Evolutionary conservation across 106 monocot genomes (phyloP).

Genomic region (Dendrobium chrysotoxum): DNA sequence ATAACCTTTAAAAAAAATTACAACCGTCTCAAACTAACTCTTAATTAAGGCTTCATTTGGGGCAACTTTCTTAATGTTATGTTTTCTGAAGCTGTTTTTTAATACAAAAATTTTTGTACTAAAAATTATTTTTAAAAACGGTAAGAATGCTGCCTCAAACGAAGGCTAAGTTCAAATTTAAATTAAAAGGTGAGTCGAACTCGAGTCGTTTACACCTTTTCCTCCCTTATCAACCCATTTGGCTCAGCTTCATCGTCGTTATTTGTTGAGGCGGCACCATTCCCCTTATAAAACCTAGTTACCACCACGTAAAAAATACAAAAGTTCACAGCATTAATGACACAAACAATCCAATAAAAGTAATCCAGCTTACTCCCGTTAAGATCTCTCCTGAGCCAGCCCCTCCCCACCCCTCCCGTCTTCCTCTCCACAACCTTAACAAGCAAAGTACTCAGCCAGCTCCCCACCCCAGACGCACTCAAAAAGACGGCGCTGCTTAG

Average conservation of each 20-base stretch:
- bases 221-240: background rate
- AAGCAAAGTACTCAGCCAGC: conserved; percentile 20
- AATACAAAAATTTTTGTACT: too few species aligned
- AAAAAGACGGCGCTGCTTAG: conserved; percentile 29
- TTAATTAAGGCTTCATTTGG: too few species aligned
- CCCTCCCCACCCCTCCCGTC: conserved; percentile 18
- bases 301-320: conserved; percentile 18
- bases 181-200: too few species aligned
- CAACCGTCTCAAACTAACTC: too few species aligned
- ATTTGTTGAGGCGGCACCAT: background rate
- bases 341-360: conserved; percentile 46
- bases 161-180: too few species aligned
- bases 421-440: conserved; percentile 19
- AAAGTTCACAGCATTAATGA: conserved; percentile 28
- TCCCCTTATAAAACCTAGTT: conserved; percentile 17
- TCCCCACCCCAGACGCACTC: conserved; percentile 26
- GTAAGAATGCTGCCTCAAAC: too few species aligned
- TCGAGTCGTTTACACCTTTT: too few species aligned
- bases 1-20: too few species aligned
- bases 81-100: too few species aligned
- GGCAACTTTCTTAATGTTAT: too few species aligned
- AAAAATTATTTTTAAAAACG: too few species aligned
- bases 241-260: background rate
- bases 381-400: conserved; percentile 37
- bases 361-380: conserved; percentile 34